Conservation (phyloP, 805 yeast species). For the Starmerella apicola region DNA sequence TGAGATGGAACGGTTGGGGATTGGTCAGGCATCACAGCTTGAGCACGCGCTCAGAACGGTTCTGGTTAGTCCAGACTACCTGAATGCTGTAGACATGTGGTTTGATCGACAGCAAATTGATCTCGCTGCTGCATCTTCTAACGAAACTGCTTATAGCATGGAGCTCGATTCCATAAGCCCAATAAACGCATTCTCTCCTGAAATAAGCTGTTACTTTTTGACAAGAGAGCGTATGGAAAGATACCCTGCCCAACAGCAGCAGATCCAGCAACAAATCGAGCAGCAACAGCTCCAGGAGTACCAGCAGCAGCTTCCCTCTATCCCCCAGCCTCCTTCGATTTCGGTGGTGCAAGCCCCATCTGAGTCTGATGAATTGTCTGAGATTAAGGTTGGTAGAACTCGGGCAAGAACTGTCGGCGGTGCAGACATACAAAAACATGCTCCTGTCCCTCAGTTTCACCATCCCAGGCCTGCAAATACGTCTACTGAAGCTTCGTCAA, state of each 20-base stretch:
- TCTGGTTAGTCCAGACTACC: conserved; percentile 54
- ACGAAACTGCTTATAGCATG: neutral
- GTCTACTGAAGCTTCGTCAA: no score
- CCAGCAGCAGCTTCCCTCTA: conserved; percentile 2
- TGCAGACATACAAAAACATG: conserved; percentile 4
- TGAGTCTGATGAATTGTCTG: neutral
- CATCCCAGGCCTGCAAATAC: no score
- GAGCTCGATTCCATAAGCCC: conserved; percentile 36
- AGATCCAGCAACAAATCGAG: neutral
- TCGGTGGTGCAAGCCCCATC: conserved; percentile 1
- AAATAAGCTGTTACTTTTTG: conserved; percentile 72
- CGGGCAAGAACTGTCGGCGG: conserved; percentile 17
- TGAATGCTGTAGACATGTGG: conserved; percentile 52
- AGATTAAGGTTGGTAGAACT: conserved; percentile 7
- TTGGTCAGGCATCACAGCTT: conserved; percentile 52
- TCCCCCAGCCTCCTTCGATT: no score
- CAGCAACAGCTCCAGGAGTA: conserved; percentile 4
- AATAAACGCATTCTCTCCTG: conserved; percentile 75
- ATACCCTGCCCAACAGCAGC: conserved; percentile 26
- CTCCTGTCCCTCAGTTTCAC: no score
- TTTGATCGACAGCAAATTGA: conserved; percentile 22
- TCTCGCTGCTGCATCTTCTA: neutral
- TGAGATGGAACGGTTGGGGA: conserved; percentile 66
- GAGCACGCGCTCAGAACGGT: conserved; percentile 41
- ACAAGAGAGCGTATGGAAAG: conserved; percentile 69